Conservation (phyloP, 495 filamentous ascomycete species). For the Talaromyces thailandensis region DNA sequence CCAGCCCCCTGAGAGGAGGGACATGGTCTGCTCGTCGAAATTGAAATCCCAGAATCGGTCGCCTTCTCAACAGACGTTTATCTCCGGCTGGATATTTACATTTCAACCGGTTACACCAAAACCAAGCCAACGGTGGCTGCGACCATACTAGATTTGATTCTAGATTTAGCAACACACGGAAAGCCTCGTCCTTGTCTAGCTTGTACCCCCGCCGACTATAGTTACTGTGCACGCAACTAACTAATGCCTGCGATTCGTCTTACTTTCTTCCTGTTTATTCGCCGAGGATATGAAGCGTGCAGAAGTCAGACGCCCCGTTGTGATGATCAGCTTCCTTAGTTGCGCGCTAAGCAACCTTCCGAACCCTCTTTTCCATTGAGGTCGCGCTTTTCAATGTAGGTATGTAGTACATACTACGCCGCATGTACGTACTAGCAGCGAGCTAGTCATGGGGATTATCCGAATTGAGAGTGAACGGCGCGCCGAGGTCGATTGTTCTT, state of each 20-base stretch:
- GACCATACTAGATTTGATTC: background rate
- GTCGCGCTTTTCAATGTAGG: background rate
- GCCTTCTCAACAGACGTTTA: background rate
- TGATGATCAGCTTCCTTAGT: background rate
- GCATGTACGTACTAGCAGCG: background rate
- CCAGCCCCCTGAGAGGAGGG: background rate
- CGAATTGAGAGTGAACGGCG: background rate
- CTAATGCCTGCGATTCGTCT: background rate
- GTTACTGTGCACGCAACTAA: background rate
- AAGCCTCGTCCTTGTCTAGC: background rate
- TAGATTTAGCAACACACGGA: background rate
- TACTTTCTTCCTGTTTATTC: background rate
- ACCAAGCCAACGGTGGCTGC: background rate
- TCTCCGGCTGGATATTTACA: background rate
- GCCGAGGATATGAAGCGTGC: background rate
- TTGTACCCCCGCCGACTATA: background rate
- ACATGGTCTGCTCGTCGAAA: background rate
- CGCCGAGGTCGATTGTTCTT: background rate
- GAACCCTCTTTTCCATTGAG: background rate
- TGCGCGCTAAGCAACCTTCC: background rate
- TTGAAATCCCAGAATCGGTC: background rate
- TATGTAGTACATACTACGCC: background rate
- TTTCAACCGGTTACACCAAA: background rate
- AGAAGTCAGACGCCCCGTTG: background rate
- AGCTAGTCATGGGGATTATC: background rate